phyloP scores from a whole-genome alignment of 225 moss, liverwort and hornwort species.

The Bryum argenteum region DNA sequence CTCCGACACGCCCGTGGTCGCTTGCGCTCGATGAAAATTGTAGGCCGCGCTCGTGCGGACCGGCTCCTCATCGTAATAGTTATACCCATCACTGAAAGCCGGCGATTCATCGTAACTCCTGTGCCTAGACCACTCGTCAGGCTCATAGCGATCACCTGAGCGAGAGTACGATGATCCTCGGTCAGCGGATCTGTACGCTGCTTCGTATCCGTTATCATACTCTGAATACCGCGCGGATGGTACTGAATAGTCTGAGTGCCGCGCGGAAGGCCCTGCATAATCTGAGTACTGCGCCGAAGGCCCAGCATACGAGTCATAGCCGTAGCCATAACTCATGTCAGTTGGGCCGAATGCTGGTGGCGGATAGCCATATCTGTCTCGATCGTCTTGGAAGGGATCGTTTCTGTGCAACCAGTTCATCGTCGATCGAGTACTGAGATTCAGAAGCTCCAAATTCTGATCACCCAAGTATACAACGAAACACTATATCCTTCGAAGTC shows the following conservation, averaged over 20 bases:
- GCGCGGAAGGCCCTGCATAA: no score
- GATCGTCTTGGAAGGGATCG: constrained; percentile 38
- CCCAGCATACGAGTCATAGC: constrained; percentile 22
- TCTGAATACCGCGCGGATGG: background rate
- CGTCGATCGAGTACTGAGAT: background rate
- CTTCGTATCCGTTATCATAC: constrained; percentile 17
- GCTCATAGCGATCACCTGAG: constrained; percentile 3
- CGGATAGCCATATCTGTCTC: constrained; percentile 34
- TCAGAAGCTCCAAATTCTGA: background rate
- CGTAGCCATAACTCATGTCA: constrained; percentile 31
- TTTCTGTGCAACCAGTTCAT: constrained; percentile 54
- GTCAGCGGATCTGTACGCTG: constrained; percentile 9
- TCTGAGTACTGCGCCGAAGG: background rate
- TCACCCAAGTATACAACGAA: background rate
- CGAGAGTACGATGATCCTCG: constrained; percentile 2
- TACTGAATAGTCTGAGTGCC: no score
- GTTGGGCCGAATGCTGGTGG: constrained; percentile 20
- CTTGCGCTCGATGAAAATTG: constrained; percentile 37
- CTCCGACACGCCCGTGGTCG: constrained; percentile 32
- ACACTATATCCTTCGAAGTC: background rate
- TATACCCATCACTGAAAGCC: background rate
- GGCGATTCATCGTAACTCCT: constrained; percentile 7
- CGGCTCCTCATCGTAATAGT: constrained; percentile 2
- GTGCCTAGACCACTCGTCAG: constrained; percentile 12
- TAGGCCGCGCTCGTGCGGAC: constrained; percentile 29